Conservation (phyloP, 768 basidiomycete genomes). For the Nidularia pulvinata region DNA sequence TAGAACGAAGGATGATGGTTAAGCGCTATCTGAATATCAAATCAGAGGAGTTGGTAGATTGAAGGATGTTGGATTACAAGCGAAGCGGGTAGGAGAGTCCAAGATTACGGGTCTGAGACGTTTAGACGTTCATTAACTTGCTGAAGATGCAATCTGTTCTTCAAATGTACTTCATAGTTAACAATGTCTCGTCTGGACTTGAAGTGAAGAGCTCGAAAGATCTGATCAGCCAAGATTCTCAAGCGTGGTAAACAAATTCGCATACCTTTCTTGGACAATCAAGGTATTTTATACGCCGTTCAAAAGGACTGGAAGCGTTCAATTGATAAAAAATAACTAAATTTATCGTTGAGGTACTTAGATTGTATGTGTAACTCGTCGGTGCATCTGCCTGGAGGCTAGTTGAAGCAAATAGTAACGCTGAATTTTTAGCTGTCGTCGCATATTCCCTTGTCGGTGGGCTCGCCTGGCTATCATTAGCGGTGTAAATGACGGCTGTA, state of each 20-base stretch:
- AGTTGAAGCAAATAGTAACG: neutral
- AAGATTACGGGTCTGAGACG: constrained; percentile 12
- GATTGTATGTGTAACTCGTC: too few relatives aligned
- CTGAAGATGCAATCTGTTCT: constrained; percentile 78
- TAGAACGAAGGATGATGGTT: too few relatives aligned
- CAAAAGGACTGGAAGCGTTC: constrained; percentile 52
- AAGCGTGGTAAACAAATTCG: constrained; percentile 1
- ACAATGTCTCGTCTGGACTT: constrained; percentile 83
- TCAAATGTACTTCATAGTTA: constrained; percentile 91
- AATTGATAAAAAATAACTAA: constrained; percentile 68
- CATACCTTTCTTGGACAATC: constrained; percentile 93
- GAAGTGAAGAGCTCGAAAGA: constrained; percentile 77
- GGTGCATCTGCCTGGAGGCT: too few relatives aligned
- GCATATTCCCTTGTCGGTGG: neutral
- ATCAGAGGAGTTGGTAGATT: too few relatives aligned
- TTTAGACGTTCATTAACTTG: constrained; percentile 64
- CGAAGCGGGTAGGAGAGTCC: too few relatives aligned
- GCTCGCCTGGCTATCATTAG: too few relatives aligned
- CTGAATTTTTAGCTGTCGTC: neutral
- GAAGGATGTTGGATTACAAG: too few relatives aligned
- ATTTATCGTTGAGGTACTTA: constrained; percentile 80
- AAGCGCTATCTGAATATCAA: too few relatives aligned
- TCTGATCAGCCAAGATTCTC: constrained; percentile 7
- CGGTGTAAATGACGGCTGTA: too few relatives aligned
- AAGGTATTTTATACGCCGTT: constrained; percentile 91